Conservation (phyloP, 2,329 filamentous ascomycete genomes). For the Cryphonectria naterciae region DNA sequence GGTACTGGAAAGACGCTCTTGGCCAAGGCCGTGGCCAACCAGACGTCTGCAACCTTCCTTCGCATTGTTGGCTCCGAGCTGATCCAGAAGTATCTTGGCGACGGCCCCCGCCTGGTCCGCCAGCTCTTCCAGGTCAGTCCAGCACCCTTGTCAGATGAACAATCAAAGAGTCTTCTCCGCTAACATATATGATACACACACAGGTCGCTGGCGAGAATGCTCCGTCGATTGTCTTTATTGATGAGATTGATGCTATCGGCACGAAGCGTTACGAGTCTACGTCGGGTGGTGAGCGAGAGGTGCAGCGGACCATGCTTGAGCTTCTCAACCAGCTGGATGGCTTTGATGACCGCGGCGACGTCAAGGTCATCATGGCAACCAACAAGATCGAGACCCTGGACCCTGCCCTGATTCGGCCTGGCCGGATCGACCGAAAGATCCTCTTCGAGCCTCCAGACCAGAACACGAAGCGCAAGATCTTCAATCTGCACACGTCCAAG, state of each 20-base stretch:
- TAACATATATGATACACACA: slow-evolving; percentile 35
- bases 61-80: slow-evolving; percentile 96
- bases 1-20: slow-evolving; percentile 96
- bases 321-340: slow-evolving; percentile 97
- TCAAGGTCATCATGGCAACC: slow-evolving; percentile 99
- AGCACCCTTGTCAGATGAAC: background rate
- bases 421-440: slow-evolving; percentile 98
- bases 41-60: slow-evolving; percentile 97
- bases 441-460: slow-evolving; percentile 72
- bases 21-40: slow-evolving; percentile 96
- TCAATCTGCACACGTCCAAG: slow-evolving; percentile 96
- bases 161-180: slow-evolving; percentile 25
- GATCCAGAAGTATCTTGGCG: slow-evolving; percentile 98
- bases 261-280: slow-evolving; percentile 99
- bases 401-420: slow-evolving; percentile 92
- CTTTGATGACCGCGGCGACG: slow-evolving; percentile 97
- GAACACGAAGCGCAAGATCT: slow-evolving; percentile 97
- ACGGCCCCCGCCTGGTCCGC: slow-evolving; percentile 90
- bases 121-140: slow-evolving; percentile 84
- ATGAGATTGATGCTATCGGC: slow-evolving; percentile 98
- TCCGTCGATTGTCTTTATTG: slow-evolving; percentile 97
- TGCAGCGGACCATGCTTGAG: slow-evolving; percentile 98
- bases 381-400: slow-evolving; percentile 99
- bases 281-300: slow-evolving; percentile 94
- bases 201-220: slow-evolving; percentile 93